phyloP scores from a whole-genome alignment of 164 flowering plant genomes.

The Magnolia sinica region DNA sequence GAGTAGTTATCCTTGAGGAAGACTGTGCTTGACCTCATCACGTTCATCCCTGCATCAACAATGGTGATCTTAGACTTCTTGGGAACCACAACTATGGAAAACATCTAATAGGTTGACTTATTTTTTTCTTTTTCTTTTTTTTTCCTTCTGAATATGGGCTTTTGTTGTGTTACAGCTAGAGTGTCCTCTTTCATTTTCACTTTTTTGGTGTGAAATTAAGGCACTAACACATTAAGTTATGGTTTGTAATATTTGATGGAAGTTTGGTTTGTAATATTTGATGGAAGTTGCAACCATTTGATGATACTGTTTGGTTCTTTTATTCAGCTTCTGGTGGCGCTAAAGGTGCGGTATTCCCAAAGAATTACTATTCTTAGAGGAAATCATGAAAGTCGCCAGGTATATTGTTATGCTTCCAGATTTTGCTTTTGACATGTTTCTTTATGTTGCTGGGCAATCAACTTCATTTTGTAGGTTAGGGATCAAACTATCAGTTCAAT shows the following conservation, averaged over 20 bases:
- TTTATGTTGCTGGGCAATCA: neutral
- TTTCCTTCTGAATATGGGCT: neutral
- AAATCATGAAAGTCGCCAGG: slow-evolving; percentile 99
- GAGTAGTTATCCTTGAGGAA: no score
- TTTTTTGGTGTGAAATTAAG: neutral
- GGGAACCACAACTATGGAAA: no score
- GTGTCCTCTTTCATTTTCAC: neutral
- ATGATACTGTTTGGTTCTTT: slow-evolving; percentile 12
- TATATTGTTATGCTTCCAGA: slow-evolving; percentile 16
- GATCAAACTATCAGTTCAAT: neutral
- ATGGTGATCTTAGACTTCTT: no score
- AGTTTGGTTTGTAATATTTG: neutral
- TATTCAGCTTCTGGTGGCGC: slow-evolving; percentile 79
- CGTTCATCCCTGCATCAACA: no score
- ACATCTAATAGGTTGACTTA: neutral
- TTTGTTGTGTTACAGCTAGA: neutral
- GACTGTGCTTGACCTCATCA: no score
- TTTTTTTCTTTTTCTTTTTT: neutral
- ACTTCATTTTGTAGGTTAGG: neutral
- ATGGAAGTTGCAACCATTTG: neutral
- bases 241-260: neutral
- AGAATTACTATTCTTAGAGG: slow-evolving; percentile 91
- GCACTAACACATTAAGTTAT: neutral
- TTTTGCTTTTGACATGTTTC: neutral
- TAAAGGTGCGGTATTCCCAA: slow-evolving; percentile 86